Evolutionary conservation across 495 filamentous ascomycete species (phyloP).

Genomic region (Penicillium coprophilum): DNA sequence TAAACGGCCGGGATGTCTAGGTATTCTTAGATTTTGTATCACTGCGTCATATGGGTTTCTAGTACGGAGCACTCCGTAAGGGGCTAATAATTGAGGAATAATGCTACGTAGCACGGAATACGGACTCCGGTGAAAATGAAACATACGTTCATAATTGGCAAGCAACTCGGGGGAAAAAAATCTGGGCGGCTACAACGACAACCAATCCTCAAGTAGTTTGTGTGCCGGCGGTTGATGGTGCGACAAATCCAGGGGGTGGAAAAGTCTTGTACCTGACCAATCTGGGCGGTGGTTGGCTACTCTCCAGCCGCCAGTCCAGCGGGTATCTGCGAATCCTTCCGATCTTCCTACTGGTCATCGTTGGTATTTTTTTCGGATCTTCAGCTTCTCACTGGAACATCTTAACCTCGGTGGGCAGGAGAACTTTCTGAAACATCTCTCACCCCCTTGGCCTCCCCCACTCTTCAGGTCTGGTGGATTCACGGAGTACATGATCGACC

Average conservation of each 20-base stretch:
- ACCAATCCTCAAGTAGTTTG: constrained; percentile 18
- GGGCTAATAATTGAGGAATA: too few species aligned
- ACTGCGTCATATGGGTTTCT: neutral
- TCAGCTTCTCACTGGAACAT: neutral
- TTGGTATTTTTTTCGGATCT: constrained; percentile 6
- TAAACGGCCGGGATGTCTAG: neutral
- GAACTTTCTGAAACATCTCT: constrained; percentile 26
- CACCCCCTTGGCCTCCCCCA: constrained; percentile 20
- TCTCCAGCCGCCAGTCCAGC: constrained; percentile 24
- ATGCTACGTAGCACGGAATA: neutral
- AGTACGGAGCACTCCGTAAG: too few species aligned
- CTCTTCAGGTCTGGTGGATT: neutral
- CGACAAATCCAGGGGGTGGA: constrained; percentile 11
- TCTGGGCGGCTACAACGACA: constrained; percentile 19
- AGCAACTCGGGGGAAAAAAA: constrained; percentile 9
- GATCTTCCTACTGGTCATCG: constrained; percentile 19
- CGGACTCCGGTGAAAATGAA: neutral
- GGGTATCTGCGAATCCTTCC: constrained; percentile 16
- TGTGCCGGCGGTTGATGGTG: constrained; percentile 7
- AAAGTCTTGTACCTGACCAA: constrained; percentile 5
- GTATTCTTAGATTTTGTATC: neutral
- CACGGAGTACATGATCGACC: constrained; percentile 4
- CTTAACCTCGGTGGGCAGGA: neutral
- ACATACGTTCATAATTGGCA: constrained; percentile 8
- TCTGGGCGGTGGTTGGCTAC: constrained; percentile 24